Evolutionary conservation across 1,284 basidiomycete species (phyloP), one percentile per base, ranked within the genome.

Genomic region (Marasmius tenuissimus): DNA sequence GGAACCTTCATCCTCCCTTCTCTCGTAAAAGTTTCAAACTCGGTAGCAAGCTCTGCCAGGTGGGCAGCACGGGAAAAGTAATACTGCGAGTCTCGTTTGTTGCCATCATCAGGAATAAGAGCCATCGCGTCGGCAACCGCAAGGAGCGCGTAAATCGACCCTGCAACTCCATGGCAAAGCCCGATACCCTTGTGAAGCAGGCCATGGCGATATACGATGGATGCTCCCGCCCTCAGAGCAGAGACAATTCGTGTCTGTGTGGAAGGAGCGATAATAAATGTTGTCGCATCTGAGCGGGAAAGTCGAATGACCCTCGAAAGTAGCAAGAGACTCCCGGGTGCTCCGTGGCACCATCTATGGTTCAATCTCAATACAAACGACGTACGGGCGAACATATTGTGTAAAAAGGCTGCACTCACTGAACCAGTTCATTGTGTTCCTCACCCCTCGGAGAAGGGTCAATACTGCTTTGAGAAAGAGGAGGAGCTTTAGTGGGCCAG

Each of bases 261-360:
- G 11, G 35, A 11, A 0, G 35, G 45, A 1, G 61, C 37, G 51
- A 62, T 63, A 39, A 60, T 67, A 57, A 16, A 72, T 57, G 57
- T 60, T 45, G 18, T 70, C 34, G 65, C 66, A 50, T 64, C 61
- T 48, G 64, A 58, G 6, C 61, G 63, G n/a, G 59, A 57, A 37
- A 72, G 67, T 35, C 70, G 71, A 42, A 83, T 70, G 20, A 80
- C 65, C 1, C 74, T 79, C 1, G 80, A 76, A 33, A 86, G 71
- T 20, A 84, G 71, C 8, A 84, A 76, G 11, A 85, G 60, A 18
- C 82, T 73, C 3, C 81, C 83, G 1, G 84, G 72, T 10, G 83
- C 83, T 51, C 84, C 84, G 63, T 85, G 85, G 61, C 84, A 86
- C 83, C 84, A 85, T 64, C 83, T 85, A 49, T n/a, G 40, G 35